Conservation (phyloP, 2,329 filamentous ascomycete genomes). For the Paramyrothecium sp. region DNA sequence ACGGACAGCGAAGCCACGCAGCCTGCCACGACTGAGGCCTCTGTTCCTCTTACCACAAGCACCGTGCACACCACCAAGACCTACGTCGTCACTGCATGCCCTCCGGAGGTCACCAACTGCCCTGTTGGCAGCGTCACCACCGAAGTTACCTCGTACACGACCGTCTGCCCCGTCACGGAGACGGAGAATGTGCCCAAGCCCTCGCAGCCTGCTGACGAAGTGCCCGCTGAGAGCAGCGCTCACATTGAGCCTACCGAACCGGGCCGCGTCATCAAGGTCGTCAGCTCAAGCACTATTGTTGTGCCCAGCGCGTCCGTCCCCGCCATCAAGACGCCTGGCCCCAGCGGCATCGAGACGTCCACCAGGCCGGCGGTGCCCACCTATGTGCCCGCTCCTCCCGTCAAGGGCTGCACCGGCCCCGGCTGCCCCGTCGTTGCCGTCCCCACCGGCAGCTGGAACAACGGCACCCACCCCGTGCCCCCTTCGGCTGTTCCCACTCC, state of each 20-base stretch:
- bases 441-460: neutral
- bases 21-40: slow-evolving; percentile 13
- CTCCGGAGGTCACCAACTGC: slow-evolving; percentile 50
- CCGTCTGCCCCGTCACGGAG: slow-evolving; percentile 32
- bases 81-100: slow-evolving; percentile 55
- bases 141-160: slow-evolving; percentile 31
- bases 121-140: slow-evolving; percentile 29
- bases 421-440: slow-evolving; percentile 12
- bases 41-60: slow-evolving; percentile 19
- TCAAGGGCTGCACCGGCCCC: slow-evolving; percentile 22
- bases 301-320: neutral
- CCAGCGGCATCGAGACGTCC: slow-evolving; percentile 8
- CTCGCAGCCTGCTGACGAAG: slow-evolving; percentile 1
- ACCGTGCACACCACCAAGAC: slow-evolving; percentile 53
- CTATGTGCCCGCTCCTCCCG: slow-evolving; percentile 14
- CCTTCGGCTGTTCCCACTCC: slow-evolving; percentile 21
- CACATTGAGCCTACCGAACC: slow-evolving; percentile 1
- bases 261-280: neutral
- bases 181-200: slow-evolving; percentile 3
- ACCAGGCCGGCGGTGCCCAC: slow-evolving; percentile 14
- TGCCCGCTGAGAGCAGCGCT: slow-evolving; percentile 6
- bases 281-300: slow-evolving; percentile 5
- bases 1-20: slow-evolving; percentile 10
- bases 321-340: neutral
- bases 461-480: neutral